Base-by-base conservation (phyloP, 2,329 filamentous ascomycete genomes). In the Colletotrichum zoysiae region DNA sequence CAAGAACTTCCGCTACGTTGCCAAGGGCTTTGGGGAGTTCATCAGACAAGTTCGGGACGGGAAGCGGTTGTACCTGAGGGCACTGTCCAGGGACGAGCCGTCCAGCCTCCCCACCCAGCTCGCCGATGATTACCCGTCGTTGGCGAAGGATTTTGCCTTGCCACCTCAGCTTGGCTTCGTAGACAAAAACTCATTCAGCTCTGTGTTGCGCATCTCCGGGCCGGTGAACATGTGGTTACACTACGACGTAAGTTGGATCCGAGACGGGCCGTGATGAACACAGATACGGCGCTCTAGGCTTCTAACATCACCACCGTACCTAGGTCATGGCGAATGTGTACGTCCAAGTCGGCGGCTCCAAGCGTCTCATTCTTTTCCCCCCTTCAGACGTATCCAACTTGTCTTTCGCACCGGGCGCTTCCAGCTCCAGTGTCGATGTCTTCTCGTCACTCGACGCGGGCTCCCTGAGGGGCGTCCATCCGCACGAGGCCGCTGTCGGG, bases 201-300 rank as follows among this genome's bases (percentile, higher is more conserved):
- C 93, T 3, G 91, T 95, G 0, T 82, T 97, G 33, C 88, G 94
- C 26, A 90, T 97, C 71, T 95, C 93, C 5, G 93, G 93, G 0
- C 89, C 89, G 1, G 92, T 95, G 14, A 92, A 91, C 51, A 93
- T 97, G 89, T 97, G 95, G 95, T 85, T 97, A 42, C 94, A 97
- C 81, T 97, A 96, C 83, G 93, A 97, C 81, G 91, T 92, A 79
- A 48, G 68, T 40, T 33, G 40, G 40, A 30, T 33, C 40, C 40
- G 46, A 40, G n/a, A 42, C 33, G 26, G 9, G 18, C 40, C 26
- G 18, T 23, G 42, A 35, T 9, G 40, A 6, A 30, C 55, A 57
- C 7, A 26, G 40, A 60, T 12, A n/a, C n/a, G 9, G 20, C 18
- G 51, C 38, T 23, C 33, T 57, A 42, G 20, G 14, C n/a, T 35